Base-by-base conservation (phyloP, 1,284 basidiomycete species). In the Tausonia pullulans region DNA sequence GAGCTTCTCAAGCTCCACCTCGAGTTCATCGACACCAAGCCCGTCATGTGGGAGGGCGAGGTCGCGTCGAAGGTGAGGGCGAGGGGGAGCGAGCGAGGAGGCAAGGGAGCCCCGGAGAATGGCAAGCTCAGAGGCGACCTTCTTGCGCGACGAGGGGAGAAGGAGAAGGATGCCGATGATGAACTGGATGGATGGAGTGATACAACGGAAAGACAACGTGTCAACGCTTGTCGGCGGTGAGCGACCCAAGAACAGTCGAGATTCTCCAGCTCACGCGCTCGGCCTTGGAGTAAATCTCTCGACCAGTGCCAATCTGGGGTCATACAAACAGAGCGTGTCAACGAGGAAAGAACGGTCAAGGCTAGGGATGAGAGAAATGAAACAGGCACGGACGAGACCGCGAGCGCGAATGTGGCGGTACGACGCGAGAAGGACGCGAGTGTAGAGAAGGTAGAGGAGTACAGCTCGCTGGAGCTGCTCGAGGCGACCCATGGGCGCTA, bases 351-450 rank as follows among this genome's bases (percentile, higher is more conserved):
- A n/a, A 3, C 10, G 3, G 8, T n/a, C 41, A 16, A 41, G 53
- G n/a, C 14, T 5, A 55, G 46, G 52, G 27, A 60, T n/a, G 27
- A 7, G 58, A 58, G n/a, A 45, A 58, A 10, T 46, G 60, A 43
- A 49, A 41, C 4, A 7, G 6, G 10, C 44, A 63, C 61, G 16
- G 5, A 66, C 65, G 51, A 88, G 63, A 0, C 90, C 90, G 62
- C 87, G 79, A 0, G 88, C 90, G 27, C 83, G 80, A n/a, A 92
- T 70, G 75, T 93, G 88, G 44, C 88, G 80, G 55, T 82, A 79
- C 1, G 77, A 73, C 69, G 82, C 84, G 49, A 72, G 63, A 58
- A 84, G 66, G 8, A 76, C 71, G 16, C 83, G 80, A 3, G 76
- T 79, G 14, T 81, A 70, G 40, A 87, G 49, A 63, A 88, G 75